Percentiles rank a stretch among this genome's conserved stretches.
Evolutionary conservation across 192 early-diverging fungal genomes (phyloP).

Genomic region (Entomortierella beljakovae): DNA sequence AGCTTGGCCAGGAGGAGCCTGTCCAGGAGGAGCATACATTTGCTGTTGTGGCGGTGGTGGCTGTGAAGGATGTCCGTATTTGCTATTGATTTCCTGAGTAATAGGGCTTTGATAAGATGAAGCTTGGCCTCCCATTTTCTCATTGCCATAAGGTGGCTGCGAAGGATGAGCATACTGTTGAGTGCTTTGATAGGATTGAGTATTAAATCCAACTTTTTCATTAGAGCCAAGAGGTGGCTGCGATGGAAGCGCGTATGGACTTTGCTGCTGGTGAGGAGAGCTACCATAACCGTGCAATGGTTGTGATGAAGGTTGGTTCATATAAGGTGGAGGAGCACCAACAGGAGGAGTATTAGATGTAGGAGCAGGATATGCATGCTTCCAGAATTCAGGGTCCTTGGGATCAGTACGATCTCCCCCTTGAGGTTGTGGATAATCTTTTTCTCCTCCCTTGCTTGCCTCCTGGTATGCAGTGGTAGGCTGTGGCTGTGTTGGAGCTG

Average conservation of each 20-base stretch:
- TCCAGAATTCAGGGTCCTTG: constrained; percentile 29
- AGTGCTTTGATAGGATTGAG: neutral
- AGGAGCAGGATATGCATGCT: constrained; percentile 29
- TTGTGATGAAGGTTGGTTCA: neutral
- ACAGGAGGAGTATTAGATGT: neutral
- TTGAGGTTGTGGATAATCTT: neutral
- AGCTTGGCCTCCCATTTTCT: no score
- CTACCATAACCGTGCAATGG: neutral
- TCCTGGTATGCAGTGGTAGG: constrained; percentile 20
- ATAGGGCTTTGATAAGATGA: no score
- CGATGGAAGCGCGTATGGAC: neutral
- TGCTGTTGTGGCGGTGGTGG: neutral
- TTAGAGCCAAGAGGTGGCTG: neutral
- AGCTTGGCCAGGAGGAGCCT: neutral
- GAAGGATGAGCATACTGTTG: constrained; percentile 16
- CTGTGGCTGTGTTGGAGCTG: neutral
- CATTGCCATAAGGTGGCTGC: no score
- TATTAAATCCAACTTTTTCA: neutral
- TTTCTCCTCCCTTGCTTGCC: neutral
- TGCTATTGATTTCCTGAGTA: neutral
- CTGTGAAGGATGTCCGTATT: constrained; percentile 6
- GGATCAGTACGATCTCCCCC: constrained; percentile 14
- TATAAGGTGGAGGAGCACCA: neutral
- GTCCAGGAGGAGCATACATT: constrained; percentile 1
- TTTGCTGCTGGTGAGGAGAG: neutral